Evolutionary conservation across 352 stramenopile species (phyloP), one percentile per base, ranked within the genome.

Genomic region (Blastocystis sp.): DNA sequence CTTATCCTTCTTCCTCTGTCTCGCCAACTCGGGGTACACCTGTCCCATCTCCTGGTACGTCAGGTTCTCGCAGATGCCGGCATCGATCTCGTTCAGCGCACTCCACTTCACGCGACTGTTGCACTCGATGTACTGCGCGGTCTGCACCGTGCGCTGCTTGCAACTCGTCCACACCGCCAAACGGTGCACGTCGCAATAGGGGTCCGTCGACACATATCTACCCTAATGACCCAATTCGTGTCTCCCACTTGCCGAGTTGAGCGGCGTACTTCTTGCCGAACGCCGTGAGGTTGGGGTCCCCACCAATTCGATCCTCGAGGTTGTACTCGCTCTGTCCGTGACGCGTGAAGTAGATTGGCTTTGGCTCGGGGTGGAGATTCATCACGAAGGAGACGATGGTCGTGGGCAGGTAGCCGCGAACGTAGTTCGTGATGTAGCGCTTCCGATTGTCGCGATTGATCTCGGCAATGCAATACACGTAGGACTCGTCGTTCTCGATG

Each of bases 321-420:
- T 98, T 98, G 93, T 98, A 98, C 93, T 98, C 95, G 45, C 95
- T 98, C 93, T 99, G 96, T 51, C 97, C 97, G 91, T 98, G 96
- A 62, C 97, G 95, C 74, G 95, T 98, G 60, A 99, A 93, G 93
- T 97, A 98, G 91, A 98, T 98, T 10, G 95, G 95, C 19, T 96
- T 94, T 65, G 95, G 95, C 31, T 96, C 93, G 26, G 96, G 94
- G 88, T 98, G 95, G 61, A 98, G 91, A 88, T 98, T 98, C 88
- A 91, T 91, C 12, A 62, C 89, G 35, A 92, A 92, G 37, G 88
- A 91, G 26, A 90, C 66, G 60, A 80, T 81, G 55, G 94, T 95
- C 13, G 94, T 91, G 12, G 92, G 90, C 24, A 95, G 79, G 90
- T 95, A 95, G 21, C 94, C 94, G 12, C 93, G 91, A 77, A 95